These are phyloP conservation scores for Anthostomella pinea DNA, from an alignment of 2,329 filamentous ascomycete species.

Conservation along the genomic window DNA sequence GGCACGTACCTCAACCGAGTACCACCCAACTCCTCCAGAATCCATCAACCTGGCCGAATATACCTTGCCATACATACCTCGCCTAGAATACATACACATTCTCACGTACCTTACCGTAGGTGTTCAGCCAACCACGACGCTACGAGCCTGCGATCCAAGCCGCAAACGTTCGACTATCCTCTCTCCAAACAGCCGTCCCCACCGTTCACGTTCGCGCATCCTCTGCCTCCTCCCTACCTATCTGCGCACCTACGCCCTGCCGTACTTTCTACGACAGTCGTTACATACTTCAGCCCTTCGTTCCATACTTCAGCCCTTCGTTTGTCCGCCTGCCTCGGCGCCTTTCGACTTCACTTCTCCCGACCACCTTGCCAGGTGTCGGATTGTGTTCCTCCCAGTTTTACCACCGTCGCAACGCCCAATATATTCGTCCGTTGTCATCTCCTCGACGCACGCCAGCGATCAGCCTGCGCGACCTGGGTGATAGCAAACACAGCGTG, in stretches of 20 bases:
- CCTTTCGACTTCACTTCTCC: too few relatives aligned
- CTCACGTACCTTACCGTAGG: constrained; percentile 5
- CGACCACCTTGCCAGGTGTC: too few relatives aligned
- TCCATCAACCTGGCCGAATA: background rate
- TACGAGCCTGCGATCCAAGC: constrained; percentile 15
- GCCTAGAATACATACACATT: too few relatives aligned
- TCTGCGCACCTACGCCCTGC: constrained; percentile 7
- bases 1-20: background rate
- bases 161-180: constrained; percentile 11
- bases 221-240: too few relatives aligned
- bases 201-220: constrained; percentile 20
- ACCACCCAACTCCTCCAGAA: background rate
- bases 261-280: constrained; percentile 3
- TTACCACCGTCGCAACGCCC: too few relatives aligned
- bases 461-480: too few relatives aligned
- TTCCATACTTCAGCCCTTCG: constrained; percentile 8
- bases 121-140: constrained; percentile 13
- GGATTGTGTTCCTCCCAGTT: too few relatives aligned
- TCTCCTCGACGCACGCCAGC: too few relatives aligned
- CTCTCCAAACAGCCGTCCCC: constrained; percentile 10
- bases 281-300: constrained; percentile 11
- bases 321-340: constrained; percentile 9
- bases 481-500: too few relatives aligned
- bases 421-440: too few relatives aligned
- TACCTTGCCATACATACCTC: constrained; percentile 3